phyloP scores from a whole-genome alignment of 345 rosid genomes.

The Arabidopsis thaliana region TAIR10.1 NC_003075.7:1402001-1402500 shows the following conservation, averaged over 20 bases:
- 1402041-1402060: conserved; percentile 27
- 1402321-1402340: conserved; percentile 71
- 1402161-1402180: neutral
- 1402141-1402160: neutral
- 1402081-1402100: neutral
- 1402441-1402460: conserved; percentile 70
- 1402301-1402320: conserved; percentile 59
- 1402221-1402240: conserved; percentile 80
- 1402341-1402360: conserved; percentile 76
- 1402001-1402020: neutral
- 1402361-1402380: conserved; percentile 59
- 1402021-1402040: conserved; percentile 35
- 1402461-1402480: conserved; percentile 87
- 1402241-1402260: conserved; percentile 79
- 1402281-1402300: conserved; percentile 69
- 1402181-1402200: conserved; percentile 39
- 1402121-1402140: neutral
- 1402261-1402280: conserved; percentile 68
- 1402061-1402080: conserved; percentile 23
- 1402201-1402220: conserved; percentile 83
- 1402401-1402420: neutral
- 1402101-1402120: neutral
- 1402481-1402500: conserved; percentile 71
- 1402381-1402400: conserved; percentile 18
- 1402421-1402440: conserved; percentile 52